Percentiles rank a stretch among this genome's conserved stretches.
These are phyloP conservation scores for Phytopythium sindhum DNA, from an alignment of 352 stramenopile genomes.

Conservation along the genomic window DNA sequence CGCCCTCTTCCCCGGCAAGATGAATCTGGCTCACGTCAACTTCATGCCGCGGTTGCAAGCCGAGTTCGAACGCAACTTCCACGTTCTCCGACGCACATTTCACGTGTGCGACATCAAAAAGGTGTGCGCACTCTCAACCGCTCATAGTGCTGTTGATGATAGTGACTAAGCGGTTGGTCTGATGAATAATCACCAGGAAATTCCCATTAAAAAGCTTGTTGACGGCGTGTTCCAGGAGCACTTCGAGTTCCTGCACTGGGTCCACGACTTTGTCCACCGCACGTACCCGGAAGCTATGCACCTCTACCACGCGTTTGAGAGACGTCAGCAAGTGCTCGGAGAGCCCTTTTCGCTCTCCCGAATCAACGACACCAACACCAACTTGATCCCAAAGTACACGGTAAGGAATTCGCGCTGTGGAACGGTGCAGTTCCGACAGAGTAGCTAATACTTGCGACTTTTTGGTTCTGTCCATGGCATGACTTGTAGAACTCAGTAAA, in stretches of 20 bases:
- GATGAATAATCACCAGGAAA: constrained; percentile 29
- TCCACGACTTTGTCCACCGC: constrained; percentile 77
- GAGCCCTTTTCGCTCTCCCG: constrained; percentile 23
- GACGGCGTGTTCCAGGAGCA: constrained; percentile 76
- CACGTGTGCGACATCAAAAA: constrained; percentile 62
- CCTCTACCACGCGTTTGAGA: constrained; percentile 53
- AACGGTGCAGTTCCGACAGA: constrained; percentile 1
- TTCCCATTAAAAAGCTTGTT: constrained; percentile 62
- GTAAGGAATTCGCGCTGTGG: constrained; percentile 15
- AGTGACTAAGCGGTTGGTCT: neutral
- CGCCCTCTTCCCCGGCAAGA: constrained; percentile 64
- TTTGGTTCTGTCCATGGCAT: neutral
- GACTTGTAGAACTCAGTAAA: constrained; percentile 28
- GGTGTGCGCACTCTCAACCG: constrained; percentile 14
- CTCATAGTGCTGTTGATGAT: no score
- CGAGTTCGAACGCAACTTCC: constrained; percentile 69
- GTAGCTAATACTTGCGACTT: neutral
- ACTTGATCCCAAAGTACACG: constrained; percentile 60
- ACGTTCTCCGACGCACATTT: constrained; percentile 49
- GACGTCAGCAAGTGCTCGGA: constrained; percentile 42
- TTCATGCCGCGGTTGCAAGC: constrained; percentile 47
- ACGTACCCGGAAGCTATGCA: constrained; percentile 56
- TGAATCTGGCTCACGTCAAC: constrained; percentile 50
- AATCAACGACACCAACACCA: constrained; percentile 41
- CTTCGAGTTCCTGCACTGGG: constrained; percentile 81